Evolutionary conservation across 2,329 filamentous ascomycete genomes (phyloP).

Genomic region (Xylaria arbuscula): DNA sequence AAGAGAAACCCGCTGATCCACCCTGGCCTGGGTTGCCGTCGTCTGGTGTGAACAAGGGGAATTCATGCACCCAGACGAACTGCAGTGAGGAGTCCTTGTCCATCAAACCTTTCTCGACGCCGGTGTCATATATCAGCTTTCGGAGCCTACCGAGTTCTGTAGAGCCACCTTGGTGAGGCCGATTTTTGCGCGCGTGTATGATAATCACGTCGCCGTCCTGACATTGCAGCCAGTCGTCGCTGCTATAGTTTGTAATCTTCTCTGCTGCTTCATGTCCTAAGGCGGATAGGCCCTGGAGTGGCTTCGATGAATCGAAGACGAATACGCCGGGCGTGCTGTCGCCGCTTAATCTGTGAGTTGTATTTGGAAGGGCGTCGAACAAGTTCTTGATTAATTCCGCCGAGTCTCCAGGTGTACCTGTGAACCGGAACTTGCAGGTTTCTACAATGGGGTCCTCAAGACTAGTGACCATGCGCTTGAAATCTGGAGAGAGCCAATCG

Average conservation of each 20-base stretch:
- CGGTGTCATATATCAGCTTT: constrained; percentile 73
- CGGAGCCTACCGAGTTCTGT: constrained; percentile 78
- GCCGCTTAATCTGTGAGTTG: constrained; percentile 71
- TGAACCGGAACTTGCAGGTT: constrained; percentile 73
- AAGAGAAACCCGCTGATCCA: constrained; percentile 80
- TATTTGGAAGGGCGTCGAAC: constrained; percentile 71
- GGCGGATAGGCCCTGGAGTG: constrained; percentile 76
- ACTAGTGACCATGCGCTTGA: constrained; percentile 79
- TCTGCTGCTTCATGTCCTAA: constrained; percentile 48
- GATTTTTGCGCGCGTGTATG: constrained; percentile 79
- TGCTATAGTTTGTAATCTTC: constrained; percentile 41
- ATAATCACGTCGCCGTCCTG: constrained; percentile 83
- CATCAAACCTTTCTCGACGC: constrained; percentile 72
- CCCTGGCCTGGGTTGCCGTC: constrained; percentile 78
- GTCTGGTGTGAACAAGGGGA: constrained; percentile 88
- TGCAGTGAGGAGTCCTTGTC: constrained; percentile 62
- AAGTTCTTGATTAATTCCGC: constrained; percentile 66
- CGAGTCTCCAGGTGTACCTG: constrained; percentile 59
- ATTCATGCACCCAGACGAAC: constrained; percentile 89
- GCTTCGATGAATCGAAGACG: constrained; percentile 77
- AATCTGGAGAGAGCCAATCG: constrained; percentile 69
- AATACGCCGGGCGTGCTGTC: constrained; percentile 85
- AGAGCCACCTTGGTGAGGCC: constrained; percentile 74
- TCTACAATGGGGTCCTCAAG: constrained; percentile 78
- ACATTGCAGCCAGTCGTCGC: constrained; percentile 50